Percentiles rank a stretch among this genome's conserved stretches.
Conservation (phyloP, 1,284 basidiomycete genomes). For the Schizophyllum amplum region DNA sequence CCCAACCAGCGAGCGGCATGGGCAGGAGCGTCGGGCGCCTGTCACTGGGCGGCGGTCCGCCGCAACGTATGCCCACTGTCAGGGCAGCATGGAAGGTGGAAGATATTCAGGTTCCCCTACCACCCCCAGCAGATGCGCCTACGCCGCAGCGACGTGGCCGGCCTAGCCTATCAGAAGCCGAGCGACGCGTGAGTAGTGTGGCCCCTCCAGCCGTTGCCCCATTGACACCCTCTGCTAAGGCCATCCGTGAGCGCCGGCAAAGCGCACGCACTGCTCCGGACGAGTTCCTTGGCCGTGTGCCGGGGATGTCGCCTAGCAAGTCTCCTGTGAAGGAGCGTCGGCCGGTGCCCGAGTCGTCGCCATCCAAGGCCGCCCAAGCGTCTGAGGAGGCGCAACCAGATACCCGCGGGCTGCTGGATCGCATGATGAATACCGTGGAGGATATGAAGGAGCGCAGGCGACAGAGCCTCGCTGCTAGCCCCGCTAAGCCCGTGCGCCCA, state of each 20-base stretch:
- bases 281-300: neutral
- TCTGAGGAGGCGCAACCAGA: neutral
- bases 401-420: neutral
- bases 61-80: neutral
- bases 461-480: neutral
- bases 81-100: neutral
- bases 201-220: no score
- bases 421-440: neutral
- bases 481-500: neutral
- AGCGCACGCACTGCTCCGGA: neutral
- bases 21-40: neutral
- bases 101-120: neutral
- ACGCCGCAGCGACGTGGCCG: neutral
- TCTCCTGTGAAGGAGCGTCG: neutral
- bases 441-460: neutral
- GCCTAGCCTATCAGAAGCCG: neutral
- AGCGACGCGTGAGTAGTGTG: neutral
- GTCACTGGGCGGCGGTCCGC: neutral
- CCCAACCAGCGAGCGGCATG: neutral
- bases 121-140: neutral
- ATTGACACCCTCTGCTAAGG: neutral
- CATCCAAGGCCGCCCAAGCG: neutral
- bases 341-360: neutral
- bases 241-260: neutral
- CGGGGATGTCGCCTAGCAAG: neutral